These are phyloP conservation scores for Camellia sinensis DNA, from an alignment of 148 eudicot species.

Conservation along the genomic window DNA sequence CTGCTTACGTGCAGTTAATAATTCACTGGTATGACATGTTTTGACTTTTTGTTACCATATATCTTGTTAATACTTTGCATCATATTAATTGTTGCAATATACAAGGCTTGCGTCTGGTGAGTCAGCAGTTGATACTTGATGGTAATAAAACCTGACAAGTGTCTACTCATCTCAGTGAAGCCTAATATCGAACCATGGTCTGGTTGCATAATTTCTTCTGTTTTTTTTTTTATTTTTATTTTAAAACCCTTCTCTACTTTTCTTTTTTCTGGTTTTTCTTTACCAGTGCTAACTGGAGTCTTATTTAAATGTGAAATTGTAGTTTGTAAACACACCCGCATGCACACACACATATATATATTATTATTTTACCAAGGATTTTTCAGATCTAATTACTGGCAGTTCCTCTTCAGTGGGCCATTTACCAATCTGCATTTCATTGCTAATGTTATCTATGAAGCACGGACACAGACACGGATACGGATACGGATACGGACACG, in stretches of 20 bases:
- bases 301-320: neutral
- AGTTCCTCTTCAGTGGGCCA: neutral
- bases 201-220: neutral
- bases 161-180: neutral
- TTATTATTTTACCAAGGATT: neutral
- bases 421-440: neutral
- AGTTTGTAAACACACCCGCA: neutral
- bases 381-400: neutral
- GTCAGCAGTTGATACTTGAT: slow-evolving; percentile 7
- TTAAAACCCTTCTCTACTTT: neutral
- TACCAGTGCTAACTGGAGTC: neutral
- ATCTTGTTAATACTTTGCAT: neutral
- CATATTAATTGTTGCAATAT: neutral
- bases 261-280: neutral
- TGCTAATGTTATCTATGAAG: no score
- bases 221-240: neutral
- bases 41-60: neutral
- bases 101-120: neutral
- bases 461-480: no score
- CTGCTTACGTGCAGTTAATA: slow-evolving; percentile 84
- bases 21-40: slow-evolving; percentile 60
- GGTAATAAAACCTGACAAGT: neutral
- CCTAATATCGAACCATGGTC: neutral
- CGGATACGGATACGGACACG: no score
- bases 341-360: no score